Base-by-base conservation (phyloP, 2,329 filamentous ascomycete genomes). In the Balansia obtecta region DNA sequence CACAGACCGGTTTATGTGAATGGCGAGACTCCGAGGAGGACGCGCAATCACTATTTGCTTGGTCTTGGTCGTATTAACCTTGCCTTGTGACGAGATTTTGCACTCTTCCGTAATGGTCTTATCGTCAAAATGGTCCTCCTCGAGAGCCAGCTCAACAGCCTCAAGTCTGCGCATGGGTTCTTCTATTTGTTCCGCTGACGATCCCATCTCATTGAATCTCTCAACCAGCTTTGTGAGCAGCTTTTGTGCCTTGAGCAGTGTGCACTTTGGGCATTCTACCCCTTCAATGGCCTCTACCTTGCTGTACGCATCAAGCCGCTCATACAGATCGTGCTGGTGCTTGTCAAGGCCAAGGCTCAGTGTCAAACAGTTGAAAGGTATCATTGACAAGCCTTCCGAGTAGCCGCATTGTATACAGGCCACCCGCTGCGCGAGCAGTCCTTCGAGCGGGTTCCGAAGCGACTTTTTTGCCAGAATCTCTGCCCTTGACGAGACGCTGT, bases 281-380 rank as follows among this genome's bases (percentile, higher is more conserved):
- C 88, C 88, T 57, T 88, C 82, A 51, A 98, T 95, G 1, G 78
- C 74, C 63, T 97, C 93, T 9, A 96, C 74, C 12, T 82, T 79
- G 30, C 88, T 93, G 63, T 91, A 95, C 20, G 88, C 82, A 61
- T 94, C 85, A 18, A 98, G 69, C 50, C 88, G 84, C 52, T 93
- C 83, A 51, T 82, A 81, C 0, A 97, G 69, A 53, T 88, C 79
- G 60, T 90, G 87, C 16, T 76, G 71, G 32, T 67, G 63, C 55
- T 73, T 75, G 45, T 76, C 74, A 5, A 75, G 69, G 1, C 86
- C 87, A 1, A 97, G 78, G 37, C 85, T 88, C 0, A 97, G 78
- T 0, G 91, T 96, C 45, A 97, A 71, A 61, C 89, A 96, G 62
- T 93, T 96, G 73, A 97, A 97, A 0, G 89, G 88, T 18, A 88